phyloP scores from a whole-genome alignment of 768 basidiomycete species.

The Tulasnella sp. region DNA sequence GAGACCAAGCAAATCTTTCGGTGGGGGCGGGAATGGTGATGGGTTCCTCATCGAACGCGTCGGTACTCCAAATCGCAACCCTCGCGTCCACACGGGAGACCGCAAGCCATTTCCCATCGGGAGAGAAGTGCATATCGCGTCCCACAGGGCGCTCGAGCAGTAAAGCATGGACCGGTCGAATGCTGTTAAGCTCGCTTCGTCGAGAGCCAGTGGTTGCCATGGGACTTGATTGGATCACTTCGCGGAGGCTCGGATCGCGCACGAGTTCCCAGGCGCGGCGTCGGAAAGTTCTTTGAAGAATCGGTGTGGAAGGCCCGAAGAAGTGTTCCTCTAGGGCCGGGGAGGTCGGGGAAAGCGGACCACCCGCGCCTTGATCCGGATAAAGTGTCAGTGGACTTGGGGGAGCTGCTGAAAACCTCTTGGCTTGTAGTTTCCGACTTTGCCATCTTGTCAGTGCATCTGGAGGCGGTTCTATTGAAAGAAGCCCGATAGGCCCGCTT shows the following conservation, averaged over 20 bases:
- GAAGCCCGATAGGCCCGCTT: not conserved
- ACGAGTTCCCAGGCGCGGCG: not conserved
- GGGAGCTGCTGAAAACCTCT: not conserved
- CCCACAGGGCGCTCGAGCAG: slow-evolving; percentile 38
- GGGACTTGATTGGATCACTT: not conserved
- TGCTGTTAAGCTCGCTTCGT: not conserved
- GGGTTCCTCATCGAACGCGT: slow-evolving; percentile 53
- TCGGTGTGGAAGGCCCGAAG: too few species aligned
- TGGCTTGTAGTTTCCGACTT: not conserved
- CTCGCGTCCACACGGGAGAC: slow-evolving; percentile 55
- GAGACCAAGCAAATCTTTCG: slow-evolving; percentile 70
- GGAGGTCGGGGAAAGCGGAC: not conserved
- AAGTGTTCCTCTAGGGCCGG: not conserved
- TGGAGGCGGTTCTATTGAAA: not conserved
- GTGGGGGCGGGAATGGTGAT: slow-evolving; percentile 56
- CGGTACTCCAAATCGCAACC: slow-evolving; percentile 11
- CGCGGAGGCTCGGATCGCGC: not conserved
- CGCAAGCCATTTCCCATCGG: slow-evolving; percentile 67
- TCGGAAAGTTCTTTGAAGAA: not conserved
- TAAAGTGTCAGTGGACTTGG: not conserved
- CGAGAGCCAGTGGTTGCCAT: not conserved
- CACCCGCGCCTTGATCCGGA: not conserved
- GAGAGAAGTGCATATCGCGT: slow-evolving; percentile 69
- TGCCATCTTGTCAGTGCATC: not conserved
- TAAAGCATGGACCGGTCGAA: not conserved